Percentiles rank a stretch among this genome's conserved stretches.
Conservation (phyloP, 352 stramenopile species). For the Pythium chondricola region DNA sequence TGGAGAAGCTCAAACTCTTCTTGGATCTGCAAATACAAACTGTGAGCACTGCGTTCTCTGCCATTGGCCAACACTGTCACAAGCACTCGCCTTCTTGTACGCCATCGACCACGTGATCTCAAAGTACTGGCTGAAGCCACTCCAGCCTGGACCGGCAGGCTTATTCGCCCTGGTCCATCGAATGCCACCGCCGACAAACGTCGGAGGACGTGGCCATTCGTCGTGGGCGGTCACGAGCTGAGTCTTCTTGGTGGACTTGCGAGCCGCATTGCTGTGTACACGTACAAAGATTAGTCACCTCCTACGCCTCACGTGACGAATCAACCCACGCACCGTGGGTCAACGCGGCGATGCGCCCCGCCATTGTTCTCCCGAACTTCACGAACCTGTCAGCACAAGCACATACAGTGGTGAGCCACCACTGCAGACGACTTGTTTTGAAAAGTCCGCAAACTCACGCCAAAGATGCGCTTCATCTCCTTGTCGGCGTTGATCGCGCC, state of each 20-base stretch:
- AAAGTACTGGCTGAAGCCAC: conserved; percentile 69
- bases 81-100: conserved; percentile 69
- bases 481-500: conserved; percentile 80
- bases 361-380: conserved; percentile 36
- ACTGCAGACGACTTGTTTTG: neutral
- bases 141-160: conserved; percentile 56
- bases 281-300: too few relatives aligned
- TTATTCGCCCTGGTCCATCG: conserved; percentile 82
- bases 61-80: too few relatives aligned
- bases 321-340: conserved; percentile 43
- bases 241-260: conserved; percentile 67
- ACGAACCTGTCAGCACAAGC: conserved; percentile 38
- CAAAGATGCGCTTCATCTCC: conserved; percentile 88
- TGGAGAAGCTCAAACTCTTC: conserved; percentile 80
- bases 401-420: neutral
- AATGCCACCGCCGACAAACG: conserved; percentile 81
- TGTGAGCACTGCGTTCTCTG: too few relatives aligned
- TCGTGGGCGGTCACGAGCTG: conserved; percentile 70
- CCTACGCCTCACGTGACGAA: too few relatives aligned
- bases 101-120: conserved; percentile 82
- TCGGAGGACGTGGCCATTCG: conserved; percentile 79
- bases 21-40: conserved; percentile 63
- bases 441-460: conserved; percentile 24
- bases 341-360: conserved; percentile 35
- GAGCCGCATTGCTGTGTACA: conserved; percentile 40